phyloP scores from a whole-genome alignment of 2,329 filamentous ascomycete species.

The Curvularia spicifera region DNA sequence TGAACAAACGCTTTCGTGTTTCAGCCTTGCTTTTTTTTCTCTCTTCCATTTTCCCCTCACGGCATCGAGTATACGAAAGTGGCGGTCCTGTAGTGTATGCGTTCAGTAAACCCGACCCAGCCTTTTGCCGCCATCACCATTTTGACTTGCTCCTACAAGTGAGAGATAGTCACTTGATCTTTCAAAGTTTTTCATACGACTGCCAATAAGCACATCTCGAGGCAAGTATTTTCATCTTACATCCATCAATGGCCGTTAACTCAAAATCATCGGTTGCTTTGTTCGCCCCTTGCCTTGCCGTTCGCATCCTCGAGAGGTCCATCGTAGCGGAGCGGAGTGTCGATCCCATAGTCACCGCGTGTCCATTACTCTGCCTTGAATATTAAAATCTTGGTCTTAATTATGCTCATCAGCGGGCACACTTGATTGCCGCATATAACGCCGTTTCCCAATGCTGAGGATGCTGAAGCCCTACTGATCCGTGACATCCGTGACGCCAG shows the following conservation, averaged over 20 bases:
- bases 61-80: background rate
- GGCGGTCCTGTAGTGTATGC: background rate
- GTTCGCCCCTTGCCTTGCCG: slow-evolving; percentile 7
- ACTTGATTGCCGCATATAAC: slow-evolving; percentile 28
- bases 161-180: background rate
- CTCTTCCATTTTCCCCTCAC: too few relatives aligned
- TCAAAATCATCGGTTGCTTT: slow-evolving; percentile 7
- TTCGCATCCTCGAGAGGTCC: slow-evolving; percentile 8
- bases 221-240: background rate
- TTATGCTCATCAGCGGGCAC: slow-evolving; percentile 34
- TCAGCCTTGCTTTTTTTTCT: background rate
- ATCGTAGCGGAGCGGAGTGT: slow-evolving; percentile 1
- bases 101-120: slow-evolving; percentile 6
- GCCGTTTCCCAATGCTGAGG: slow-evolving; percentile 36
- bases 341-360: slow-evolving; percentile 17
- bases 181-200: background rate
- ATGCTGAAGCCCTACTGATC: slow-evolving; percentile 21
- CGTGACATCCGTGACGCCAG: slow-evolving; percentile 32
- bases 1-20: background rate
- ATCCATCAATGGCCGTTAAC: background rate
- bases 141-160: background rate
- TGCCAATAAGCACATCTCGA: background rate
- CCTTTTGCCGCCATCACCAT: background rate
- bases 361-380: slow-evolving; percentile 16
- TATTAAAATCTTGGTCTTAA: slow-evolving; percentile 32